Evolutionary conservation across 192 early-diverging fungal genomes (phyloP).

Genomic region (Coemansia sp.): DNA sequence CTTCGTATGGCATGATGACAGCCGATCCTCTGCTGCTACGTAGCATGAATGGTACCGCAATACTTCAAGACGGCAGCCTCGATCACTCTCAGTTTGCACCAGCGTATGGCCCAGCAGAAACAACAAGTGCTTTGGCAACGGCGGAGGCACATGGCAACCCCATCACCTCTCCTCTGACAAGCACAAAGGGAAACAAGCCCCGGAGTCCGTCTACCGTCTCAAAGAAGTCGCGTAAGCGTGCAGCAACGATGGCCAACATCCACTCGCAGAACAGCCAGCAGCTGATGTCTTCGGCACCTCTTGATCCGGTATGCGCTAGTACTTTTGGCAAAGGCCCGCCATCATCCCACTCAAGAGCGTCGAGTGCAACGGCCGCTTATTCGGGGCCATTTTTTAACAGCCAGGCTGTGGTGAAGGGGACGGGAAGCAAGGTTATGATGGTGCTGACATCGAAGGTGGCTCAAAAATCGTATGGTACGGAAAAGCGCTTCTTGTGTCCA

Average conservation of each 20-base stretch:
- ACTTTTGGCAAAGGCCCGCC: neutral
- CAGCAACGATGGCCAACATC: conserved; percentile 43
- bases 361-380: conserved; percentile 10
- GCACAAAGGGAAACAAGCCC: neutral
- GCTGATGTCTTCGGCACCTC: conserved; percentile 12
- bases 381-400: conserved; percentile 46
- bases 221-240: conserved; percentile 49
- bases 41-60: conserved; percentile 6
- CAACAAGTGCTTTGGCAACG: conserved; percentile 8
- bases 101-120: conserved; percentile 4
- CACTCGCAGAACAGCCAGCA: conserved; percentile 16
- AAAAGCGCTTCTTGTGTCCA: conserved; percentile 89
- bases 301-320: conserved; percentile 9
- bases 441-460: conserved; percentile 85
- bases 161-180: neutral
- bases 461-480: conserved; percentile 92
- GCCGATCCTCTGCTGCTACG: conserved; percentile 22
- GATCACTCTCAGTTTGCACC: conserved; percentile 21
- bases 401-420: conserved; percentile 51
- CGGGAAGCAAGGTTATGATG: conserved; percentile 61
- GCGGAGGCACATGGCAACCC: neutral
- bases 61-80: conserved; percentile 15
- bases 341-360: conserved; percentile 3
- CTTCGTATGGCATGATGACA: conserved; percentile 17
- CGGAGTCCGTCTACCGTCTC: conserved; percentile 22